Evolutionary conservation across 2,329 filamentous ascomycete species (phyloP).

Genomic region (Colletotrichum endophyticum): DNA sequence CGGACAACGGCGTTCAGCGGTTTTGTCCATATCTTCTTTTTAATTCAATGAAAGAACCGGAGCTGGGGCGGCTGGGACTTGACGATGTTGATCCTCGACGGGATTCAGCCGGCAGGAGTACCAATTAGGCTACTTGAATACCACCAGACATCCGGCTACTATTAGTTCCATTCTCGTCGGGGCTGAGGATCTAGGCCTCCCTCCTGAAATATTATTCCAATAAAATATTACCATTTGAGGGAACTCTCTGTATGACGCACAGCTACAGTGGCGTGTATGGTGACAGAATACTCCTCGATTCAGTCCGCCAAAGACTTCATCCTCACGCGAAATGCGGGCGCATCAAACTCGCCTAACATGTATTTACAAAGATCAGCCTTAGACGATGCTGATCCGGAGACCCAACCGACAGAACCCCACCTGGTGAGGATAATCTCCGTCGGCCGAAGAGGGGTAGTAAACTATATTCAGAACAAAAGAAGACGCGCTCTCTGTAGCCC

Average conservation of each 20-base stretch:
- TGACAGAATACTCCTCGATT: not conserved
- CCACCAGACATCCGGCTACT: not conserved
- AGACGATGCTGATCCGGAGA: not conserved
- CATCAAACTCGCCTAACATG: not conserved
- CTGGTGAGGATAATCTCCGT: not conserved
- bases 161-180: not conserved
- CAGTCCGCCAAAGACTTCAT: not conserved
- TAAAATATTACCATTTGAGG: not conserved
- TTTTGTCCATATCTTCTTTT: not conserved
- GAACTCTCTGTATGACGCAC: not conserved
- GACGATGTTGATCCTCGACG: not conserved
- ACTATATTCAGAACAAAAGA: not conserved
- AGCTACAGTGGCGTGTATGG: no score
- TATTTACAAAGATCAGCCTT: not conserved
- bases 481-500: not conserved
- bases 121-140: not conserved
- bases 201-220: not conserved
- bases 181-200: accelerated
- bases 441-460: not conserved
- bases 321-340: accelerated
- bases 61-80: not conserved
- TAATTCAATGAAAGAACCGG: not conserved
- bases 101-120: not conserved
- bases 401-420: not conserved
- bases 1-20: not conserved